These are phyloP conservation scores for Teunomyces aglyptinius DNA, from an alignment of 805 yeast species.

Conservation along the genomic window DNA sequence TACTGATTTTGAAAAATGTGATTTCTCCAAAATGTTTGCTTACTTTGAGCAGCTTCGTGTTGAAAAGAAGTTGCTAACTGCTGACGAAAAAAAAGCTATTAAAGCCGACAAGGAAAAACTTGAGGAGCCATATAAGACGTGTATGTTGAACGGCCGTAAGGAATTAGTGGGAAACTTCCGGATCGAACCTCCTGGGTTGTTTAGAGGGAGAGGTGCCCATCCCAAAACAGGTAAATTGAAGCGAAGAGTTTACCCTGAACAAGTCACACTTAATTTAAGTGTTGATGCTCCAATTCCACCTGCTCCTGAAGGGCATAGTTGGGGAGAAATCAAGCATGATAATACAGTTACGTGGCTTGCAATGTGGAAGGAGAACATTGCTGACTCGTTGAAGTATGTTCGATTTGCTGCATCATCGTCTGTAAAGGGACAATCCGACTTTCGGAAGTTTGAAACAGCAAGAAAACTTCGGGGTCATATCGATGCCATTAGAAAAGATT, in stretches of 20 bases:
- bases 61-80: constrained; percentile 64
- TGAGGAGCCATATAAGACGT: constrained; percentile 80
- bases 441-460: constrained; percentile 90
- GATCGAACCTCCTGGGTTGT: constrained; percentile 94
- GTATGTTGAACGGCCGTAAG: constrained; percentile 79
- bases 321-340: constrained; percentile 91
- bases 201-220: constrained; percentile 95
- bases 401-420: constrained; percentile 89
- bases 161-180: constrained; percentile 93
- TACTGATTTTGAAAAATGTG: constrained; percentile 63
- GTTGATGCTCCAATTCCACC: constrained; percentile 68
- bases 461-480: constrained; percentile 76
- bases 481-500: constrained; percentile 71
- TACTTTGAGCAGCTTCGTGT: constrained; percentile 69
- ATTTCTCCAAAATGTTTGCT: constrained; percentile 71
- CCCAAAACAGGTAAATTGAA: constrained; percentile 93
- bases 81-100: constrained; percentile 71
- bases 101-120: constrained; percentile 69
- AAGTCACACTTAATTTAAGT: constrained; percentile 80
- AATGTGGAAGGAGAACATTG: constrained; percentile 93
- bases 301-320: constrained; percentile 82
- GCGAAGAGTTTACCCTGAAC: constrained; percentile 85
- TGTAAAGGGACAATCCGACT: constrained; percentile 87
- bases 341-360: constrained; percentile 94
- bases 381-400: constrained; percentile 81